phyloP scores from a whole-genome alignment of 1,139 yeast species.

The Saccharomyces hybrid region DNA sequence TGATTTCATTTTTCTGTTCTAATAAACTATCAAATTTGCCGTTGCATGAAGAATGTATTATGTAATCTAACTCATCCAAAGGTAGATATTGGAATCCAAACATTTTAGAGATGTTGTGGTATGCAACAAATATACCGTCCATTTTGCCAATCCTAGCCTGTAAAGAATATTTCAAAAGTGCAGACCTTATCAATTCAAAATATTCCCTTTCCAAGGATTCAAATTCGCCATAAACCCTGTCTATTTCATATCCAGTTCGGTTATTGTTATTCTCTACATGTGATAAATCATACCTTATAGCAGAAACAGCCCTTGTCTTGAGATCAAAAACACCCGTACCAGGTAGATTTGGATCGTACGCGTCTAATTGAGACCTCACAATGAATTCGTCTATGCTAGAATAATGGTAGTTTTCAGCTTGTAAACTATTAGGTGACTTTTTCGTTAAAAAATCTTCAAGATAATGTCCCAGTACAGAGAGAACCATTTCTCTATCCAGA shows the following conservation, averaged over 20 bases:
- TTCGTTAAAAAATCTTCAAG: slow-evolving; percentile 68
- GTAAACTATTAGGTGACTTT: slow-evolving; percentile 15
- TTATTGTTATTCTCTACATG: slow-evolving; percentile 48
- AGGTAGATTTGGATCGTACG: slow-evolving; percentile 67
- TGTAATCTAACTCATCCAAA: slow-evolving; percentile 57
- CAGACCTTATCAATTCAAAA: slow-evolving; percentile 67
- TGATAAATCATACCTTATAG: slow-evolving; percentile 71
- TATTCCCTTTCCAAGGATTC: slow-evolving; percentile 79
- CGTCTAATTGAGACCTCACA: slow-evolving; percentile 87
- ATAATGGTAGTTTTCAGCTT: slow-evolving; percentile 51
- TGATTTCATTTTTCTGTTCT: slow-evolving; percentile 28
- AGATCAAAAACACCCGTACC: slow-evolving; percentile 90
- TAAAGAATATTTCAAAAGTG: slow-evolving; percentile 73
- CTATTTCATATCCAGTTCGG: slow-evolving; percentile 58
- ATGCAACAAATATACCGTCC: slow-evolving; percentile 94
- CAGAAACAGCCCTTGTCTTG: slow-evolving; percentile 84
- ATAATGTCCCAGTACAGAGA: slow-evolving; percentile 71
- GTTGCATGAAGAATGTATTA: slow-evolving; percentile 38
- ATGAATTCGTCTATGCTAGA: slow-evolving; percentile 60
- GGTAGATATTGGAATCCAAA: slow-evolving; percentile 91
- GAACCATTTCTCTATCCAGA: slow-evolving; percentile 56
- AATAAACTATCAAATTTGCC: slow-evolving; percentile 16
- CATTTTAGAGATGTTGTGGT: slow-evolving; percentile 70
- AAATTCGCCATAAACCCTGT: slow-evolving; percentile 49
- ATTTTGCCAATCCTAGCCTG: slow-evolving; percentile 93